Percentiles rank a stretch among this genome's conserved stretches.
These are phyloP conservation scores for Xenoacremonium recifei DNA, from an alignment of 2,329 filamentous ascomycete genomes.

Conservation along the genomic window DNA sequence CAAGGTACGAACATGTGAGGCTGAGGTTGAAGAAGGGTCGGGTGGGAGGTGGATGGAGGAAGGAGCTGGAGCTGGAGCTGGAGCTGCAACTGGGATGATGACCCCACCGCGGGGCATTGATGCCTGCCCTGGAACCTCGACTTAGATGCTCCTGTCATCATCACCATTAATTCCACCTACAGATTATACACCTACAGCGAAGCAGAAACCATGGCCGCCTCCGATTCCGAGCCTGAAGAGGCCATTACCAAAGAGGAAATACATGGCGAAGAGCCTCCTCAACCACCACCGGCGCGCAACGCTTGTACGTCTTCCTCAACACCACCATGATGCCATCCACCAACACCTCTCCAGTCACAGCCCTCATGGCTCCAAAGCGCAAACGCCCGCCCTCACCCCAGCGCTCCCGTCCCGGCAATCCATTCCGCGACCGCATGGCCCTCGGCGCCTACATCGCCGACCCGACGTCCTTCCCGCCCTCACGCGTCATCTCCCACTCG, in stretches of 20 bases:
- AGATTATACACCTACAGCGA: neutral
- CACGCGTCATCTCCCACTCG: constrained; percentile 64
- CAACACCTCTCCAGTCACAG: constrained; percentile 23
- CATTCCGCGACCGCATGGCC: constrained; percentile 54
- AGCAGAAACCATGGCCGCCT: neutral
- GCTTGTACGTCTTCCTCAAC: constrained; percentile 39
- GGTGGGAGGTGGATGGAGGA: neutral
- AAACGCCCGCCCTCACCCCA: constrained; percentile 26
- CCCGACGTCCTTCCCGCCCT: constrained; percentile 60
- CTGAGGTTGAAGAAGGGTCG: constrained; percentile 3
- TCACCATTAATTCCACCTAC: neutral
- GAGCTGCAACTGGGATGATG: neutral
- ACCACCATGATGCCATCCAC: constrained; percentile 1
- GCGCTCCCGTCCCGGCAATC: constrained; percentile 21
- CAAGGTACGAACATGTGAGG: too few relatives aligned
- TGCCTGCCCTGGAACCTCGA: constrained; percentile 6
- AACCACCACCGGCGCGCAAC: constrained; percentile 30
- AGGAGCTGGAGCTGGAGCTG: neutral
- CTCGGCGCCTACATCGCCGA: constrained; percentile 65
- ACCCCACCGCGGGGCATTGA: constrained; percentile 16
- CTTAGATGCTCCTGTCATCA: neutral
- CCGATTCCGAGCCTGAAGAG: constrained; percentile 34
- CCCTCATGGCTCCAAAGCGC: constrained; percentile 38
- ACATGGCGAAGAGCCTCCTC: constrained; percentile 28
- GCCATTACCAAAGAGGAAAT: constrained; percentile 44